A percentile compares a stretch with the other conserved stretches of the same genome.
phyloP scores from a whole-genome alignment of 352 stramenopile species.

The Phytophthora meadii region DNA sequence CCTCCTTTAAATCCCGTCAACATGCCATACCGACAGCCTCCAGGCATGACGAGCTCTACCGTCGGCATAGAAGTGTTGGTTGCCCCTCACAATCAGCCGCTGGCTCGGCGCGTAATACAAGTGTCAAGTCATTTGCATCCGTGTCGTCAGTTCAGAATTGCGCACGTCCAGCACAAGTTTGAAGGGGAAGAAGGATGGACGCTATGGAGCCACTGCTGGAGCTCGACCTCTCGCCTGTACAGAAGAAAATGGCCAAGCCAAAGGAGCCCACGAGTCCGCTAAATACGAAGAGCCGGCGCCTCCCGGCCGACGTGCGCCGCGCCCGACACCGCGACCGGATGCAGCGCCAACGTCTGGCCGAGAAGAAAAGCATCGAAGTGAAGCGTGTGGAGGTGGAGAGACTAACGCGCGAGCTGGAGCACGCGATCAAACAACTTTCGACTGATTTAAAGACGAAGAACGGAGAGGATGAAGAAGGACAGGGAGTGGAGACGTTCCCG shows the following conservation, averaged over 20 bases:
- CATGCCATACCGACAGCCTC: not conserved
- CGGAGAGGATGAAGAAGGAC: constrained; percentile 1
- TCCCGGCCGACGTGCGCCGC: constrained; percentile 33
- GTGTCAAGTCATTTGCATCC: constrained; percentile 4
- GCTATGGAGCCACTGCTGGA: constrained; percentile 18
- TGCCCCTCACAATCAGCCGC: constrained; percentile 13
- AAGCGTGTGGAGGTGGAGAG: constrained; percentile 45
- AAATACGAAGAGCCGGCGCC: constrained; percentile 14
- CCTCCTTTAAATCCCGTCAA: no score
- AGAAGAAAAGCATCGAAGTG: constrained; percentile 45
- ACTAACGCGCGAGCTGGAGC: constrained; percentile 37
- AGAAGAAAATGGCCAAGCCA: constrained; percentile 29
- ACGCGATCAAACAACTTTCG: constrained; percentile 21
- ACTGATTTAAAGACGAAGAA: constrained; percentile 3
- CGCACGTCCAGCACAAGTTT: constrained; percentile 7
- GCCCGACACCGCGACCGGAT: constrained; percentile 49
- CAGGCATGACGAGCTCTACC: no score
- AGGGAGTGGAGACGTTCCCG: constrained; percentile 16
- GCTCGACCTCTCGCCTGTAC: constrained; percentile 25
- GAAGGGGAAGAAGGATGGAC: constrained; percentile 1
- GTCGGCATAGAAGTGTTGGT: constrained; percentile 19
- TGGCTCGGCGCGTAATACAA: constrained; percentile 19
- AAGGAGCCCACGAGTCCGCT: constrained; percentile 6
- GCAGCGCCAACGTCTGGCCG: constrained; percentile 45
- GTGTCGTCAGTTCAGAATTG: constrained; percentile 19